phyloP scores from a whole-genome alignment of 345 rosid genomes.

The Lumnitzera littorea region DNA sequence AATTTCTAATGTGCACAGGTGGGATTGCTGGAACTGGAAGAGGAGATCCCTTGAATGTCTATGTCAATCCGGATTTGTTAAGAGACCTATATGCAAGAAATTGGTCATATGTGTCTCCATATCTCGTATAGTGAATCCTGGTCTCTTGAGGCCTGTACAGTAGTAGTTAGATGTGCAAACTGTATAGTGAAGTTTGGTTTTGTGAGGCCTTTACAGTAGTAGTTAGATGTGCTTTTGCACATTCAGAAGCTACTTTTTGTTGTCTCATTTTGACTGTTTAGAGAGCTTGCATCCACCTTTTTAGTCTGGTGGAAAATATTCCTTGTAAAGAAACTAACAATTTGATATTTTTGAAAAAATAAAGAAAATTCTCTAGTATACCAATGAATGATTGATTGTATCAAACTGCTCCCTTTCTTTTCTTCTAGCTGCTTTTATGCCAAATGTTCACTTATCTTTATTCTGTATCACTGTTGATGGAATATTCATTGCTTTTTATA shows the following conservation, averaged over 20 bases:
- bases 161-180: background rate
- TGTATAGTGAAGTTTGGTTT: conserved; percentile 6
- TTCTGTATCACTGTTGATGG: conserved; percentile 1
- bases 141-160: background rate
- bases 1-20: conserved; percentile 64
- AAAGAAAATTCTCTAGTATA: too few relatives aligned
- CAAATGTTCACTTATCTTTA: background rate
- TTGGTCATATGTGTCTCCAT: conserved; percentile 19
- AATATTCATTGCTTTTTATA: conserved; percentile 1
- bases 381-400: background rate
- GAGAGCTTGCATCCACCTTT: too few relatives aligned
- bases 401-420: background rate
- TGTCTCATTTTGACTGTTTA: background rate
- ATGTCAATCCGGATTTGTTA: conserved; percentile 47
- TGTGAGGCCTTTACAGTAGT: background rate
- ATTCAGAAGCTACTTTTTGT: background rate
- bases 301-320: background rate
- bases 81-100: conserved; percentile 27
- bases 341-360: background rate
- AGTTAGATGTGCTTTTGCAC: conserved; percentile 3
- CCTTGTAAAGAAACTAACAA: conserved; percentile 1
- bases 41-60: conserved; percentile 48
- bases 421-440: background rate
- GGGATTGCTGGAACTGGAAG: conserved; percentile 48
- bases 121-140: conserved; percentile 8